Evolutionary conservation across 352 stramenopile species (phyloP).

Genomic region (Pythium diclinum): DNA sequence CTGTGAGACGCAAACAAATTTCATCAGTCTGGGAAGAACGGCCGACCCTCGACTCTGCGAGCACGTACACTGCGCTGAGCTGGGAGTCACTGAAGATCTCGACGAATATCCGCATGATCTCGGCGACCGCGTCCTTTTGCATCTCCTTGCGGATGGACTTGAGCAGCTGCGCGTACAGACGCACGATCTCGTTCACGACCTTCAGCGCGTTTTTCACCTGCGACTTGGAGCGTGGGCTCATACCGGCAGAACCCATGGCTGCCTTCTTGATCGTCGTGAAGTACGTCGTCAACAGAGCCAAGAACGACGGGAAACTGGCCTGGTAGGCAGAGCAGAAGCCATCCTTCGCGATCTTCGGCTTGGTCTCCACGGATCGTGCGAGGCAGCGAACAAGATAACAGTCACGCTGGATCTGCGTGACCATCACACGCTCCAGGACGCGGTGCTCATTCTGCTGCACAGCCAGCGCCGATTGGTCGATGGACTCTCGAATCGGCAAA

Average conservation of each 20-base stretch:
- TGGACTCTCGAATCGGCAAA: conserved; percentile 64
- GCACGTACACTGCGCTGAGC: conserved; percentile 62
- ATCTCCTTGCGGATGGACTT: conserved; percentile 84
- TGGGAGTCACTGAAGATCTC: conserved; percentile 76
- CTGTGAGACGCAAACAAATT: conserved; percentile 27
- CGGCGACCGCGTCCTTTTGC: conserved; percentile 63
- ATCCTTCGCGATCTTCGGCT: conserved; percentile 74
- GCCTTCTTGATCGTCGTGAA: conserved; percentile 62
- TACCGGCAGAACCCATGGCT: conserved; percentile 21
- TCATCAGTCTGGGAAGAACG: background rate
- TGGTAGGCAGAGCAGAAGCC: conserved; percentile 67
- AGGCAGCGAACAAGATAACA: conserved; percentile 68
- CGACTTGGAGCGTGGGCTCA: conserved; percentile 20
- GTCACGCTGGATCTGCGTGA: conserved; percentile 66
- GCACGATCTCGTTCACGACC: conserved; percentile 78
- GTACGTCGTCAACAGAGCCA: conserved; percentile 67
- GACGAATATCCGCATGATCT: conserved; percentile 76
- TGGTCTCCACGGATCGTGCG: conserved; percentile 63
- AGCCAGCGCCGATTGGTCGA: conserved; percentile 60
- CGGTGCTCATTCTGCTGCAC: conserved; percentile 74
- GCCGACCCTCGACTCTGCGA: background rate
- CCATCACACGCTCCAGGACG: conserved; percentile 58
- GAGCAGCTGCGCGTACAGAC: conserved; percentile 70
- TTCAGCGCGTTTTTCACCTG: conserved; percentile 65
- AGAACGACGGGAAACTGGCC: conserved; percentile 48